Conservation (phyloP, 176 grass and related monocot genomes). For the Aegilops sharonensis region DNA sequence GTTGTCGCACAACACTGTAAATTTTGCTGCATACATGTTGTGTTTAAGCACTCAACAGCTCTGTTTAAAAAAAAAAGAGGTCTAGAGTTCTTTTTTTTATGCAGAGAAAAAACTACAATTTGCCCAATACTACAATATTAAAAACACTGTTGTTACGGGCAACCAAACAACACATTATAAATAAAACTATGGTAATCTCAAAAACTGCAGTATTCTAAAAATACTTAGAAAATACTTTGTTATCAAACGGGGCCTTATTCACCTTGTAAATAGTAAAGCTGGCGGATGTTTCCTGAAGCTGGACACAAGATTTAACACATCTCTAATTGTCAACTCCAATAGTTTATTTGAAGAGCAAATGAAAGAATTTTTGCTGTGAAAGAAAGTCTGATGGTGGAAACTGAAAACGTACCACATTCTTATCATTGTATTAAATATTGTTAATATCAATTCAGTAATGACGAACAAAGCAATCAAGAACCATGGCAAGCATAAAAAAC, state of each 20-base stretch:
- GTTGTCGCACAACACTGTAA: too few relatives aligned
- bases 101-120: too few relatives aligned
- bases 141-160: too few relatives aligned
- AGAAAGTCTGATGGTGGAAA: not conserved
- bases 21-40: too few relatives aligned
- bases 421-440: not conserved
- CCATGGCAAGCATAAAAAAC: not conserved
- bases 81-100: too few relatives aligned
- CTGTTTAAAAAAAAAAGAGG: too few relatives aligned
- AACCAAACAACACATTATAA: too few relatives aligned
- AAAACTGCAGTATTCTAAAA: too few relatives aligned
- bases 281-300: constrained; percentile 86
- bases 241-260: constrained; percentile 6
- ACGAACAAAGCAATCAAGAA: not conserved
- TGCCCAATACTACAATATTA: too few relatives aligned
- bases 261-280: constrained; percentile 67
- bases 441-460: not conserved
- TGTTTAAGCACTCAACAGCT: too few relatives aligned
- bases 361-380: not conserved
- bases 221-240: too few relatives aligned
- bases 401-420: not conserved
- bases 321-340: not conserved
- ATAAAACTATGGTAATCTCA: too few relatives aligned
- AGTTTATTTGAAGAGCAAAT: constrained; percentile 3
- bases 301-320: constrained; percentile 10